Evolutionary conservation across 148 eudicot genomes (phyloP), one percentile per base, ranked within the genome.

Genomic region (Chenopodium formosanum): DNA sequence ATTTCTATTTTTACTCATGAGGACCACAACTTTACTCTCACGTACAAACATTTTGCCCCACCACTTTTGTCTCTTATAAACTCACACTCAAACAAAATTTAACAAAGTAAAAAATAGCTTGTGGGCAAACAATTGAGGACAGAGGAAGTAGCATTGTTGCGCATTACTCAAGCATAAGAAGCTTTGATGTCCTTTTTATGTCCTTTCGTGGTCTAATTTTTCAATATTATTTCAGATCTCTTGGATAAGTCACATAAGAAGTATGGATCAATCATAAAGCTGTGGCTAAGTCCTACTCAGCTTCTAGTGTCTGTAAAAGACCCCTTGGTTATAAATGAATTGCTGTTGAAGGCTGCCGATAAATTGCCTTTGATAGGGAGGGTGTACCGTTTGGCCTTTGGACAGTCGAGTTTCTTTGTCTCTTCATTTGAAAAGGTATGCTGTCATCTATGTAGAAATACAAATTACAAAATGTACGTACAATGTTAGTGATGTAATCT

Each of bases 241-340:
- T 84, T 90, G 79, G 74, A 66, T 8, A 83, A 83, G 23, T 86
- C 85, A 47, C 92, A 90, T 78, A 70, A 90, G 79, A 80, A 76
- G 72, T 88, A 88, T 82, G 92, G 92, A 78, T 80, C 86, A 27
- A 75, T 83, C 60, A 83, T 88, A 78, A 90, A 84, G 82, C 84
- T 90, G 78, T 90, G 92, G 92, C 79, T 88, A 53, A 86, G 89
- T 71, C 92, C 90, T 40, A 79, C 88, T 69, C 90, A 88, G 76
- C 89, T 90, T 65, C 75, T 90, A 82, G 89, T 90, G 53, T 90
- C 92, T 56, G 78, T 90, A 64, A 86, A 81, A 75, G 89, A 88
- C 32, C 83, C 85, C 37, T 86, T 83, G 52, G 80, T 88, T 22
- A 85, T 88, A 17, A 76, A 79, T 81, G 90, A 90, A 66, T 75